These are phyloP conservation scores for Oehlia diaphana DNA, from an alignment of 192 early-diverging fungal genomes.

Conservation along the genomic window DNA sequence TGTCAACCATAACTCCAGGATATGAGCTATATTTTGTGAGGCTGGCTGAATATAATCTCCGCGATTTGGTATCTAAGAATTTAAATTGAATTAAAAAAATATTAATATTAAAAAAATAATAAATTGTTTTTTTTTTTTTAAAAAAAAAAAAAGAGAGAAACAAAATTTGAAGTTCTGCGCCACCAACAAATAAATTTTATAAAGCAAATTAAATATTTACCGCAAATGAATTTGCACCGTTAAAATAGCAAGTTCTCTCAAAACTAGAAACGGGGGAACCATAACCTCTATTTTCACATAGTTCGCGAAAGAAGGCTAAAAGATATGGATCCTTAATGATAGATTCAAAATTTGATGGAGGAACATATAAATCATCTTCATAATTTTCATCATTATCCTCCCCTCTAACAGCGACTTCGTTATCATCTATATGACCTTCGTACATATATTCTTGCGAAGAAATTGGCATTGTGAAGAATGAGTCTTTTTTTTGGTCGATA, in stretches of 20 bases:
- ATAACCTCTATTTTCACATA: not conserved
- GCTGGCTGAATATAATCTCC: not conserved
- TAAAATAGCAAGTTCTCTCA: not conserved
- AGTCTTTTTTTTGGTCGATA: too few relatives aligned
- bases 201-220: not conserved
- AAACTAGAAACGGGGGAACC: not conserved
- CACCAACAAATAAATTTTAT: too few relatives aligned
- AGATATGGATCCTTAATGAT: not conserved
- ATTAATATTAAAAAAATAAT: not conserved
- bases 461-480: too few relatives aligned
- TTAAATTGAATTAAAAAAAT: not conserved
- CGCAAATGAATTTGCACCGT: not conserved
- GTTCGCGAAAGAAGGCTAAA: not conserved
- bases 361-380: not conserved
- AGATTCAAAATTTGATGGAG: not conserved
- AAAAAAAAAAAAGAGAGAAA: not conserved
- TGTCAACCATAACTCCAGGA: not conserved
- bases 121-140: not conserved
- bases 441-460: too few relatives aligned
- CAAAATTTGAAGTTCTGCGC: too few relatives aligned
- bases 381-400: not conserved
- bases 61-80: not conserved
- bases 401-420: too few relatives aligned
- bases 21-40: not conserved
- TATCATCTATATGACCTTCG: too few relatives aligned